phyloP scores from a whole-genome alignment of 306 rosid genomes.

The Boehmeria nivea region DNA sequence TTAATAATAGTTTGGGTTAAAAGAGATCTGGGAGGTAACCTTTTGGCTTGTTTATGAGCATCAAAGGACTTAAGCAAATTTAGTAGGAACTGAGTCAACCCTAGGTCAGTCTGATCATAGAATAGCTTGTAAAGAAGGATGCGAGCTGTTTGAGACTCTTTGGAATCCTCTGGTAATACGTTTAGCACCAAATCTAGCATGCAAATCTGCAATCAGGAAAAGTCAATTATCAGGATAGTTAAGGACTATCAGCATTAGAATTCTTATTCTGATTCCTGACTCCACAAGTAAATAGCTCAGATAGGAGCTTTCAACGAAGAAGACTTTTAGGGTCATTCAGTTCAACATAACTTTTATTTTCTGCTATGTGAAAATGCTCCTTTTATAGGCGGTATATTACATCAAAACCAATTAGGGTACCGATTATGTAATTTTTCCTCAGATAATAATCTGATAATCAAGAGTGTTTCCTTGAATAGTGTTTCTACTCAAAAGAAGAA shows the following conservation, averaged over 20 bases:
- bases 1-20: background rate
- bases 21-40: conserved; percentile 34
- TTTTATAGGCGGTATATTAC: too few relatives aligned
- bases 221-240: conserved; percentile 22
- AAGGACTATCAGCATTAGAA: background rate
- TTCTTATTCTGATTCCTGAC: background rate
- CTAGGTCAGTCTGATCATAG: conserved; percentile 96
- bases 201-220: conserved; percentile 60
- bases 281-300: too few relatives aligned
- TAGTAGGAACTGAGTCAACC: conserved; percentile 82
- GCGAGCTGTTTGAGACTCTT: conserved; percentile 84
- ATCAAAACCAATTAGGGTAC: too few relatives aligned
- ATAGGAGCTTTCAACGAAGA: too few relatives aligned
- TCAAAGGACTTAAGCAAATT: conserved; percentile 72
- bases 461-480: background rate
- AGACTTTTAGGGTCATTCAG: too few relatives aligned
- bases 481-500: background rate
- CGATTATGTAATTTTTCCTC: too few relatives aligned
- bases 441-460: too few relatives aligned
- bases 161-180: conserved; percentile 66
- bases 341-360: background rate
- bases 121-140: conserved; percentile 87
- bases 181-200: conserved; percentile 83
- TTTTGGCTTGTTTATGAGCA: conserved; percentile 75
- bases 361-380: background rate